These are phyloP conservation scores for Petunia secreta DNA, from an alignment of 257 asterid genomes.

Conservation along the genomic window DNA sequence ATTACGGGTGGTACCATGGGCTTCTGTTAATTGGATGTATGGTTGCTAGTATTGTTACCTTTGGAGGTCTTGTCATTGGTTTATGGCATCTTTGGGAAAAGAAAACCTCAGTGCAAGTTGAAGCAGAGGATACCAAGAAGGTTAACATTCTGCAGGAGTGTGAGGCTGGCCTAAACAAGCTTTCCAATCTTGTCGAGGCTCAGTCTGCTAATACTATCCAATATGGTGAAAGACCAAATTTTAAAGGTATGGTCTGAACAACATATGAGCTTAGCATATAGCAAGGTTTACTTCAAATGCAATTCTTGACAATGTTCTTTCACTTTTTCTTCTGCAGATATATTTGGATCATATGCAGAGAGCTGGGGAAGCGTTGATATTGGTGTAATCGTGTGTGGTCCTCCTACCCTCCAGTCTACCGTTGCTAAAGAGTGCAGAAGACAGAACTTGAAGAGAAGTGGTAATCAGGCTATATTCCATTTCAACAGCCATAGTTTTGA, in stretches of 20 bases:
- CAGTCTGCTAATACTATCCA: conserved; percentile 37
- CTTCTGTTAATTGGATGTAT: conserved; percentile 35
- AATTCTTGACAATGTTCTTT: neutral
- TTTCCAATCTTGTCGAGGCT: conserved; percentile 26
- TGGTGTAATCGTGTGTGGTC: too few species aligned
- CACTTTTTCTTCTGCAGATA: too few species aligned
- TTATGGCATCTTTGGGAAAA: conserved; percentile 72
- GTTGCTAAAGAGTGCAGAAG: too few species aligned
- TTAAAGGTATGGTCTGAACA: conserved; percentile 49
- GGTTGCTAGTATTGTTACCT: conserved; percentile 51
- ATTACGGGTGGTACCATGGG: conserved; percentile 70
- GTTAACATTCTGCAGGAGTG: conserved; percentile 23
- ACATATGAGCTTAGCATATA: too few species aligned
- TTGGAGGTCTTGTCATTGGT: conserved; percentile 67
- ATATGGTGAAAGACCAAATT: conserved; percentile 74
- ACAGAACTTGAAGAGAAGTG: too few species aligned
- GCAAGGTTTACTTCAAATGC: too few species aligned
- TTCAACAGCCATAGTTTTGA: too few species aligned
- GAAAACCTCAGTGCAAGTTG: conserved; percentile 31
- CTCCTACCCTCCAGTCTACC: too few species aligned
- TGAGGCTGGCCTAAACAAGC: conserved; percentile 28
- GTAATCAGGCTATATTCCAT: too few species aligned
- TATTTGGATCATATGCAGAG: too few species aligned
- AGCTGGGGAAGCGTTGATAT: too few species aligned
- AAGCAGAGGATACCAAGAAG: conserved; percentile 1